Conservation (phyloP, 768 basidiomycete species). For the Termitomyces sp. region DNA sequence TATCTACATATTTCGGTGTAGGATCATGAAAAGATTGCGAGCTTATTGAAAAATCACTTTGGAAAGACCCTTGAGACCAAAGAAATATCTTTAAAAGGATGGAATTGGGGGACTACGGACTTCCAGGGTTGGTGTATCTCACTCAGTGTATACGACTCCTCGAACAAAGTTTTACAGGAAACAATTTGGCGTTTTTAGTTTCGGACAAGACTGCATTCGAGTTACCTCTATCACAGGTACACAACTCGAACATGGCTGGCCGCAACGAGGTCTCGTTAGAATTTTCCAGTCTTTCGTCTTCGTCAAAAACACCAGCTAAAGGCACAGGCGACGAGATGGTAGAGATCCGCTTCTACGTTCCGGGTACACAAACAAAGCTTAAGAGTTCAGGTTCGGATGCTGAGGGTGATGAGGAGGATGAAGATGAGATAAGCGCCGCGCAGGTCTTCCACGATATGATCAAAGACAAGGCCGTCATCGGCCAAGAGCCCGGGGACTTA, state of each 20-base stretch:
- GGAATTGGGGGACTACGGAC: slow-evolving; percentile 98
- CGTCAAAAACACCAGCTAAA: slow-evolving; percentile 33
- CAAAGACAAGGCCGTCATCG: slow-evolving; percentile 95
- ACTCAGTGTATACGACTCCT: background rate
- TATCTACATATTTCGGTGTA: slow-evolving; percentile 23
- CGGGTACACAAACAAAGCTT: slow-evolving; percentile 59
- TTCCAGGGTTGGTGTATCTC: slow-evolving; percentile 64
- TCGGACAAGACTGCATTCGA: slow-evolving; percentile 88
- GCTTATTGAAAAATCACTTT: slow-evolving; percentile 84
- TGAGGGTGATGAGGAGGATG: slow-evolving; percentile 66
- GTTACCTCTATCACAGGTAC: slow-evolving; percentile 78
- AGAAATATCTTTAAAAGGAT: slow-evolving; percentile 89
- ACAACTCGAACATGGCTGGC: slow-evolving; percentile 97
- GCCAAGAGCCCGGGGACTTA: slow-evolving; percentile 85
- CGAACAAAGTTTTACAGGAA: slow-evolving; percentile 43
- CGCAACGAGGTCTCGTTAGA: slow-evolving; percentile 99
- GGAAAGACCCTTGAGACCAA: slow-evolving; percentile 77
- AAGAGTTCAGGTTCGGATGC: slow-evolving; percentile 65
- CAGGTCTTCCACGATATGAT: slow-evolving; percentile 95
- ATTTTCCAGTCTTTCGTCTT: slow-evolving; percentile 52
- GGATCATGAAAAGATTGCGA: slow-evolving; percentile 88
- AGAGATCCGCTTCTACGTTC: slow-evolving; percentile 95
- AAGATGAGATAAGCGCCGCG: slow-evolving; percentile 83
- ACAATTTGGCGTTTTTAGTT: slow-evolving; percentile 88
- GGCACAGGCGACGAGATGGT: slow-evolving; percentile 78